Percentiles rank a stretch among this genome's conserved stretches.
These are phyloP conservation scores for Boletus rex-veris DNA, from an alignment of 768 basidiomycete genomes.

Conservation along the genomic window DNA sequence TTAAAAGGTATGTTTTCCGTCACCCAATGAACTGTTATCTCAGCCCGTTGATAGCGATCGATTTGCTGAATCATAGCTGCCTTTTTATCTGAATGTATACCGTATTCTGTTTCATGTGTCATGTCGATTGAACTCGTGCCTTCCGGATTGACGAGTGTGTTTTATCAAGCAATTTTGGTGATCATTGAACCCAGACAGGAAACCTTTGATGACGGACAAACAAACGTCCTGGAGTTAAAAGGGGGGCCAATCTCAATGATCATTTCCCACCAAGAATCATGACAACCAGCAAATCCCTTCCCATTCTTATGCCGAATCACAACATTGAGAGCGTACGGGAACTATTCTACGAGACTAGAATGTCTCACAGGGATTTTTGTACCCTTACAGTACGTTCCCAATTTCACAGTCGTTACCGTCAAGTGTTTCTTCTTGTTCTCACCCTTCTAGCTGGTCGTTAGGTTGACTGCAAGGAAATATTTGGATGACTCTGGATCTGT, in stretches of 20 bases:
- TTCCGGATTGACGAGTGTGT: no score
- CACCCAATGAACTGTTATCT: background rate
- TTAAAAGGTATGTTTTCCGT: conserved; percentile 63
- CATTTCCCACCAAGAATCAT: background rate
- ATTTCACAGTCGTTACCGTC: background rate
- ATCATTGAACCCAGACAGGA: no score
- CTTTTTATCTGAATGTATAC: conserved; percentile 11
- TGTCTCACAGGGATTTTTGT: background rate
- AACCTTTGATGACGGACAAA: no score
- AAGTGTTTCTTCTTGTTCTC: background rate
- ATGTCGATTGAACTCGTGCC: conserved; percentile 11
- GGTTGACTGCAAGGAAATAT: background rate
- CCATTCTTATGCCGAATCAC: conserved; percentile 8
- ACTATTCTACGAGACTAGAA: background rate
- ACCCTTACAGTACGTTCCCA: conserved; percentile 6
- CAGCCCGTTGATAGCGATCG: conserved; percentile 36
- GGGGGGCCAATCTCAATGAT: background rate
- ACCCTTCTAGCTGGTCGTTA: background rate
- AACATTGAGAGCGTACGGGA: background rate
- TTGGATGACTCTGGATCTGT: background rate
- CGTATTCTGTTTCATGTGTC: conserved; percentile 2
- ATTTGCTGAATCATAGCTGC: conserved; percentile 35
- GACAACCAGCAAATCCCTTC: background rate
- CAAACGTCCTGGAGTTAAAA: background rate
- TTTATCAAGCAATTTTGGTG: no score